Conservation (phyloP, 306 rosid species). For the Gleditsia sinensis region DNA sequence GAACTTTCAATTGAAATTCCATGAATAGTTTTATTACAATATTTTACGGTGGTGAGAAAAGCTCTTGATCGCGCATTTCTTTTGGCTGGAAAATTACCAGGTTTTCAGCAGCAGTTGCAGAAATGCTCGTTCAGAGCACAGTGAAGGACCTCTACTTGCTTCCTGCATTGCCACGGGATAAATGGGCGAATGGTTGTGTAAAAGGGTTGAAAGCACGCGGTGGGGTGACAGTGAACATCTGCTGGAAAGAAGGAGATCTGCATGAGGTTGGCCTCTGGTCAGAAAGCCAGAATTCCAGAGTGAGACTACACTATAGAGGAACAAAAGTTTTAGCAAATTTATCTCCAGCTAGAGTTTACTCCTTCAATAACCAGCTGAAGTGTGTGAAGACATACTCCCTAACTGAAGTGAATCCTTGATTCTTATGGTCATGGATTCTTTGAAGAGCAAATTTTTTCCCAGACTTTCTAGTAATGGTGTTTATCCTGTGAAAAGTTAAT, state of each 20-base stretch:
- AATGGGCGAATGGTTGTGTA: constrained; percentile 81
- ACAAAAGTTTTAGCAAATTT: constrained; percentile 39
- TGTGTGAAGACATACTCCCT: constrained; percentile 55
- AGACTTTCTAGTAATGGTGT: neutral
- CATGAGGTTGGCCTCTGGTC: constrained; percentile 77
- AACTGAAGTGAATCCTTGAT: constrained; percentile 34
- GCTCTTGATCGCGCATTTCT: neutral
- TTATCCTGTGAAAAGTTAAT: no score
- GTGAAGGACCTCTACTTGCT: constrained; percentile 68
- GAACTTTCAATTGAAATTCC: no score
- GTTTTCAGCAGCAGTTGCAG: constrained; percentile 69
- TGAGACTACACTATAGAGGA: constrained; percentile 63
- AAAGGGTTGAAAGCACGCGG: constrained; percentile 85
- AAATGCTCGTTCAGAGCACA: constrained; percentile 89
- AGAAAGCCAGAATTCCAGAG: constrained; percentile 42
- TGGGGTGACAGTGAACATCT: constrained; percentile 69
- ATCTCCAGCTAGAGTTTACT: constrained; percentile 54
- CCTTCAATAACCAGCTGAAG: constrained; percentile 58
- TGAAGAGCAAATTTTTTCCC: neutral
- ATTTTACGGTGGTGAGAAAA: neutral
- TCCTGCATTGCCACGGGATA: constrained; percentile 79
- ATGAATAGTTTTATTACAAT: no score
- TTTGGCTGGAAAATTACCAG: constrained; percentile 28
- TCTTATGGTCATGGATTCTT: neutral
- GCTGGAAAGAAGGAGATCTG: constrained; percentile 80